Percentiles rank a stretch among this genome's conserved stretches.
These are phyloP conservation scores for Oryza punctata DNA, from an alignment of 176 grass and related monocot species.

Conservation along the genomic window DNA sequence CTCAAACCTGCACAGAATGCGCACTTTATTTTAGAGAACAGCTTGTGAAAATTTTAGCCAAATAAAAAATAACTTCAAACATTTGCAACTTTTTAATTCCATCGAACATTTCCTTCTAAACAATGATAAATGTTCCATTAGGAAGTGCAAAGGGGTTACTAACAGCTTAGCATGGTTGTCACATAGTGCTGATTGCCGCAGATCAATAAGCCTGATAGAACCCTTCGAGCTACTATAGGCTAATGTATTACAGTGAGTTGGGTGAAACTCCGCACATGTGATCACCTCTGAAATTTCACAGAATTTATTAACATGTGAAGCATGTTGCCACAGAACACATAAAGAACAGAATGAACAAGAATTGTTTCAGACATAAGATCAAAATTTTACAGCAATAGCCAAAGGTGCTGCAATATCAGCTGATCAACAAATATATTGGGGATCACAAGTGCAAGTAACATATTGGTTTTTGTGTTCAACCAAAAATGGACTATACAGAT, in stretches of 20 bases:
- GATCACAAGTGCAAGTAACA: constrained; percentile 20
- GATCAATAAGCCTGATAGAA: constrained; percentile 87
- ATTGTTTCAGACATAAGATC: neutral
- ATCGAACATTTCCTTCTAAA: constrained; percentile 22
- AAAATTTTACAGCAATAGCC: constrained; percentile 27
- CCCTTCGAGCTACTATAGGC: constrained; percentile 97
- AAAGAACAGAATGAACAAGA: constrained; percentile 10
- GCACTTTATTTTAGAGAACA: constrained; percentile 22
- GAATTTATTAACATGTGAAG: constrained; percentile 44
- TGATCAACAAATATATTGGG: constrained; percentile 21
- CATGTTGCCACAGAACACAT: constrained; percentile 24
- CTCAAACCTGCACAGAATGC: constrained; percentile 60
- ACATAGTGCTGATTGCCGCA: constrained; percentile 87
- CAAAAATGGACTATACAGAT: constrained; percentile 11
- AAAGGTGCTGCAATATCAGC: constrained; percentile 11
- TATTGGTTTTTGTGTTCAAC: constrained; percentile 14
- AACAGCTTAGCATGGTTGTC: constrained; percentile 87
- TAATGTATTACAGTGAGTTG: constrained; percentile 80
- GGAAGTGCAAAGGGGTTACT: constrained; percentile 51
- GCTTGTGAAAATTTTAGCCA: constrained; percentile 16
- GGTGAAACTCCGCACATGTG: constrained; percentile 92
- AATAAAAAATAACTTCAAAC: constrained; percentile 25
- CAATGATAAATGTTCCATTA: constrained; percentile 36
- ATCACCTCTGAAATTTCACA: constrained; percentile 87
- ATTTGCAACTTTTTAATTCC: neutral